phyloP scores from a whole-genome alignment of 176 grass and related monocot genomes.

The Microstegium vimineum region DNA sequence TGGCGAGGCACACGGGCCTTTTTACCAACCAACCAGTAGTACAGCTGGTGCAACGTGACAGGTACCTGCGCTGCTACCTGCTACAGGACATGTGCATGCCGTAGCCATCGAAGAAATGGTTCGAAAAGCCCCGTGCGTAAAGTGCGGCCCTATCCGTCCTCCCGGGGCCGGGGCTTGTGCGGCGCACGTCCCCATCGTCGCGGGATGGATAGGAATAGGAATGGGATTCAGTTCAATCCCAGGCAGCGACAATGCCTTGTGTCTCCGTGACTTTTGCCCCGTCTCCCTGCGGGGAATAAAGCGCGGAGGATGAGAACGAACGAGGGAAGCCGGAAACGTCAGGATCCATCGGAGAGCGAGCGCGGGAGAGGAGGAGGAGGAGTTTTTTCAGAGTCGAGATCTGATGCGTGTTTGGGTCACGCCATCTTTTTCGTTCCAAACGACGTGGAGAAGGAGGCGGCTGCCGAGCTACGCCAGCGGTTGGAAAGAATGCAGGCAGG shows the following conservation, averaged over 20 bases:
- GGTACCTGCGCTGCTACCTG: background rate
- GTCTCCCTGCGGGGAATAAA: slow-evolving; percentile 1
- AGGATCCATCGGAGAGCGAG: too few relatives aligned
- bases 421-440: background rate
- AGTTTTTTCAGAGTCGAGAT: background rate
- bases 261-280: background rate
- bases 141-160: too few relatives aligned
- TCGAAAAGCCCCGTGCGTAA: background rate
- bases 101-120: background rate
- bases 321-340: background rate
- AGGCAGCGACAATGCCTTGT: background rate
- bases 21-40: background rate
- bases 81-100: too few relatives aligned
- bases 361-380: too few relatives aligned
- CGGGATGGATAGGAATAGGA: background rate
- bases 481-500: background rate
- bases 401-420: background rate
- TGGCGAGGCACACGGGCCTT: background rate
- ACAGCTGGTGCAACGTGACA: background rate
- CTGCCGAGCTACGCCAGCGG: background rate
- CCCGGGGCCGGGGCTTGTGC: background rate
- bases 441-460: background rate
- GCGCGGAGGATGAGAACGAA: background rate
- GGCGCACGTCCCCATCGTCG: background rate
- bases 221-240: background rate